Base-by-base conservation (phyloP, 2,329 filamentous ascomycete species). In the Exophiala bonariae region DNA sequence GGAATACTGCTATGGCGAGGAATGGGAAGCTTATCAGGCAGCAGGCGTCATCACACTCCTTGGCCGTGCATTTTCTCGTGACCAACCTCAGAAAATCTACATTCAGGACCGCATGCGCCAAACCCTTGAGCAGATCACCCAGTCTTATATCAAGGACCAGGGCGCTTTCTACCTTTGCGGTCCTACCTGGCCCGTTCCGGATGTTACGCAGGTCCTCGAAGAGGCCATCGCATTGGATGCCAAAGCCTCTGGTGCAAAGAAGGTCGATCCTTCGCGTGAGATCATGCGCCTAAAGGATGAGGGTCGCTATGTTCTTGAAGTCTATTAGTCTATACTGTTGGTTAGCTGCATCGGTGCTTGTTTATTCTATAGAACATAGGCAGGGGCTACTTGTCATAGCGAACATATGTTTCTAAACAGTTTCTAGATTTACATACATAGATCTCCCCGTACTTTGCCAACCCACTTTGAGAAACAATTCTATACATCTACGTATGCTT, bases 51-150 rank as follows among this genome's bases (percentile, higher is more conserved):
- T 99, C 66, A 99, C 93, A 0, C 80, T 96, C 33, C 82, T 99
- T 41, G 93, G 93, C 42, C 83, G 89, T 41, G 93, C 93, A 34
- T 99, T 99, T 78, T 95, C 89, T 49, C 86, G 93, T 66, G 93
- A 99, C 66, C 93, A 99, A 79, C 87, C 89, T 13, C 80, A 96
- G 75, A 99, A 99, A 83, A 96, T 99, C 57, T 99, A 99, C 73
- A 99, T 99, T 64, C 93, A 99, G 76, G 93, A 99, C 68, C 83
- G 91, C 58, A 99, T 99, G 93, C 80, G 93, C 48, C 80, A 97
- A 79, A 89, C 86, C 1, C 73, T 97, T 50, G 73, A 76, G 35
- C 85, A 93, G 54, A 95, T 99, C 55, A 79, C 89, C 49, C 76
- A 90, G 70, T 87, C 90, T 0, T 97, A 97, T 68, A 82, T 96